Base-by-base conservation (phyloP, 306 rosid species). In the Senna tora region DNA sequence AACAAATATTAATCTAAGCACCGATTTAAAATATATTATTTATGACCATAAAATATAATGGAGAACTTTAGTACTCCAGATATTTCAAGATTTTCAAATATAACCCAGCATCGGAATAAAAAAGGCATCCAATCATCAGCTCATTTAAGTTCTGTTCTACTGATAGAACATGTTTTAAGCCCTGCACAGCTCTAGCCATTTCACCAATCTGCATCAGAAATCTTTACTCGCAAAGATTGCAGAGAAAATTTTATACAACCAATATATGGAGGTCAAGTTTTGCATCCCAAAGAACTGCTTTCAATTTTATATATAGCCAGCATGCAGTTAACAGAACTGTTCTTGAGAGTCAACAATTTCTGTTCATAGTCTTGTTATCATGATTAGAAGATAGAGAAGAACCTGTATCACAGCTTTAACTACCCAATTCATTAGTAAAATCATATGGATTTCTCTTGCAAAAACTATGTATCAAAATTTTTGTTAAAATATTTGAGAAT, bases 331-430 rank as follows among this genome's bases (percentile, higher is more conserved):
- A 75, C 57, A 76, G 42, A 86, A 79, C 84, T 70, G 87, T 55
- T 86, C 83, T 74, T 73, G 88, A 79, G 83, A 73, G 72, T 83
- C 88, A 82, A 84, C 78, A 62, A 77, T 73, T 76, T 89, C 88
- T 71, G 87, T 87, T 89, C 89, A 76, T 75, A 72, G 76, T 88
- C 84, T 87, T 83, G 85, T 87, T 92, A 82, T 74, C 79, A 79
- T 79, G 89, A 78, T 87, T 87, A 89, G 84, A 81, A 75, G 82
- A 79, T 74, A 80, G 77, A 76, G 82, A 77, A 79, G 67, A 65
- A 89, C 96, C 93, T 89, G 93, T 88, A 87, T 67, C 89, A 92
- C 80, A 92, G 77, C 89, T 92, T 86, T 87, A 67, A 82, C 72
- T 62, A 78, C 76, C 86, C 83, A 84, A 81, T 85, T 82, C 80